A percentile compares a stretch with the other conserved stretches of the same genome.
phyloP scores from a whole-genome alignment of 805 yeast genomes.

The Hagleromyces aurorensis region DNA sequence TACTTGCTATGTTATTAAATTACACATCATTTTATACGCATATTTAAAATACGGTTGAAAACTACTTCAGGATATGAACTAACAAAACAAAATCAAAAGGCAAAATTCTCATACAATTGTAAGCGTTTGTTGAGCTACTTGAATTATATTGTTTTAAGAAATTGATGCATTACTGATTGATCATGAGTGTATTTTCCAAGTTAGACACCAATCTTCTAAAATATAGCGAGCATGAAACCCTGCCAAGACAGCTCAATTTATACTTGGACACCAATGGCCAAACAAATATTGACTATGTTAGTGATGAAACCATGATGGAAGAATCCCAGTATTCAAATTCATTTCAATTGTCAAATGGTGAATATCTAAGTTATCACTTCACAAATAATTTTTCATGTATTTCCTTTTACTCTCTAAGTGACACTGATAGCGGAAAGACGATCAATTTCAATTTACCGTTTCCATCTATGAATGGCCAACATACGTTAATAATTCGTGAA shows the following conservation, averaged over 20 bases:
- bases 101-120: no score
- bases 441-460: conserved; percentile 21
- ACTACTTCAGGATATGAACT: no score
- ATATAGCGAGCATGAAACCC: conserved; percentile 7
- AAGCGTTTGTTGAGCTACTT: no score
- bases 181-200: conserved; percentile 17
- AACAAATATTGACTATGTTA: no score
- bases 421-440: conserved; percentile 15
- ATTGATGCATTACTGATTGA: no score
- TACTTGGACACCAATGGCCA: conserved; percentile 9
- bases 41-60: no score
- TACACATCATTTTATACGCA: no score
- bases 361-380: conserved; percentile 23
- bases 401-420: conserved; percentile 20
- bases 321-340: conserved; percentile 15
- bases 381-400: conserved; percentile 15
- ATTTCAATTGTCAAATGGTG: conserved; percentile 11
- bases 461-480: conserved; percentile 19
- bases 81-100: no score
- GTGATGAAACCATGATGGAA: neutral
- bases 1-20: no score
- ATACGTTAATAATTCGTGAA: conserved; percentile 16
- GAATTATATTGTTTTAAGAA: no score
- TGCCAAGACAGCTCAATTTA: conserved; percentile 14
- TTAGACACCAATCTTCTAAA: conserved; percentile 23